phyloP scores from a whole-genome alignment of 176 grass and related monocot species.

The Thinopyrum elongatum region DNA sequence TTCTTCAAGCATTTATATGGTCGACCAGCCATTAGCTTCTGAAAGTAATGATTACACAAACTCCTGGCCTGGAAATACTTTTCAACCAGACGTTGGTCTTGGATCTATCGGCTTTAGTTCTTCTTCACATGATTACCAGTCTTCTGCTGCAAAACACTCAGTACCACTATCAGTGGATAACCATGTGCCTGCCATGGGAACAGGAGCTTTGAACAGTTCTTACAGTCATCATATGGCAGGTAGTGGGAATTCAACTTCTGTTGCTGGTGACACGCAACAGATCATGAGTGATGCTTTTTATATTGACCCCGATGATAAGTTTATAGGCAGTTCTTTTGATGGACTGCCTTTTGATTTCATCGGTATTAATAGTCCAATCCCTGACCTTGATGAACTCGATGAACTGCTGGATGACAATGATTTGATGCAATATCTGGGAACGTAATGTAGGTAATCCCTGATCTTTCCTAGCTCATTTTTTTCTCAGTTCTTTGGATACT shows the following conservation, averaged over 20 bases:
- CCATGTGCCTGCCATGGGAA: slow-evolving; percentile 21
- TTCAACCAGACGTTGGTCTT: slow-evolving; percentile 21
- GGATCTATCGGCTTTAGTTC: slow-evolving; percentile 39
- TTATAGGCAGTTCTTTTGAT: slow-evolving; percentile 52
- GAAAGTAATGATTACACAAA: slow-evolving; percentile 37
- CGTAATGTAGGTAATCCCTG: slow-evolving; percentile 45
- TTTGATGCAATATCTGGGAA: slow-evolving; percentile 85
- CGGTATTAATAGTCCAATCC: slow-evolving; percentile 54
- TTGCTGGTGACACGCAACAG: slow-evolving; percentile 13
- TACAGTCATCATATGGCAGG: slow-evolving; percentile 26
- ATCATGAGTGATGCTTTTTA: slow-evolving; percentile 49
- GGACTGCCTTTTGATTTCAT: slow-evolving; percentile 64
- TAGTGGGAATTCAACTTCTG: slow-evolving; percentile 34
- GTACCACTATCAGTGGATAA: slow-evolving; percentile 30
- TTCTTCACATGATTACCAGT: slow-evolving; percentile 27
- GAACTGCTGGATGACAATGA: slow-evolving; percentile 79
- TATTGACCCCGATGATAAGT: slow-evolving; percentile 47
- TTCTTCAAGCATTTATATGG: slow-evolving; percentile 50
- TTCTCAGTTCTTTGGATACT: neutral
- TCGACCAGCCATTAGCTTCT: slow-evolving; percentile 34
- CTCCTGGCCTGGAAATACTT: slow-evolving; percentile 40
- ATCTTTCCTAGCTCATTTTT: neutral
- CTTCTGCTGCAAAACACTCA: slow-evolving; percentile 32
- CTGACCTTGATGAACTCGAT: slow-evolving; percentile 63
- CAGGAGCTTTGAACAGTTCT: slow-evolving; percentile 38